Conservation (phyloP, 768 basidiomycete species). For the Boletus rufocinnamomeus region DNA sequence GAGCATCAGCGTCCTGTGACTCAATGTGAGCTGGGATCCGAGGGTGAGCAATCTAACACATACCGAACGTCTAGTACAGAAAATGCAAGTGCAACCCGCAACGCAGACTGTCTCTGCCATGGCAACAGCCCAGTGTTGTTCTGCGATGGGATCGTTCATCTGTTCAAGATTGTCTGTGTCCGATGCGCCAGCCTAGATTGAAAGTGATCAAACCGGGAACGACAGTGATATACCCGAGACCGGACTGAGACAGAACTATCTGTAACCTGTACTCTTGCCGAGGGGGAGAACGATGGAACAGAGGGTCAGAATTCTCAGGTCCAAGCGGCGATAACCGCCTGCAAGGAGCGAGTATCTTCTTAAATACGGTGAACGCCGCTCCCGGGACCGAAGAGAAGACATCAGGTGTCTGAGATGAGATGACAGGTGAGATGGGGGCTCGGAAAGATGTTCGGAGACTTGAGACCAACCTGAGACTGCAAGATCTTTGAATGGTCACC, state of each 20-base stretch:
- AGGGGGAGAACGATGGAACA: not conserved
- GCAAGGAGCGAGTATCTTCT: not conserved
- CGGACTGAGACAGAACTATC: conserved; percentile 6
- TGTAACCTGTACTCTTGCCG: not conserved
- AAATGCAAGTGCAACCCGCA: conserved; percentile 11
- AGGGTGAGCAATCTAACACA: not conserved
- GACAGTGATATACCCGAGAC: not conserved
- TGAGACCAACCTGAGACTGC: not conserved
- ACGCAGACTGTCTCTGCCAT: conserved; percentile 14
- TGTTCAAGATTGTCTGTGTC: not conserved
- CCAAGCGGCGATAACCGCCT: too few species aligned
- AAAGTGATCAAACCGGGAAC: not conserved
- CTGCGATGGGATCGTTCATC: not conserved
- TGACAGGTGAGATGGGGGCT: not conserved
- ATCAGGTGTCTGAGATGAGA: not conserved
- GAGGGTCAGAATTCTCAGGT: not conserved
- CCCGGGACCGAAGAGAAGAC: not conserved
- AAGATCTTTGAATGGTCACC: not conserved
- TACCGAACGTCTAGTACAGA: conserved; percentile 12
- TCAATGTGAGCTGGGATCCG: conserved; percentile 3
- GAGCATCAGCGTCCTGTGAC: conserved; percentile 12
- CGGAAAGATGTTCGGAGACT: not conserved
- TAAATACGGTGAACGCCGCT: not conserved
- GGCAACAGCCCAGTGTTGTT: conserved; percentile 16
- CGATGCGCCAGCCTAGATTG: conserved; percentile 3